Conservation (phyloP, 1,284 basidiomycete genomes). For the Leucocoprinus gongylophorus region DNA sequence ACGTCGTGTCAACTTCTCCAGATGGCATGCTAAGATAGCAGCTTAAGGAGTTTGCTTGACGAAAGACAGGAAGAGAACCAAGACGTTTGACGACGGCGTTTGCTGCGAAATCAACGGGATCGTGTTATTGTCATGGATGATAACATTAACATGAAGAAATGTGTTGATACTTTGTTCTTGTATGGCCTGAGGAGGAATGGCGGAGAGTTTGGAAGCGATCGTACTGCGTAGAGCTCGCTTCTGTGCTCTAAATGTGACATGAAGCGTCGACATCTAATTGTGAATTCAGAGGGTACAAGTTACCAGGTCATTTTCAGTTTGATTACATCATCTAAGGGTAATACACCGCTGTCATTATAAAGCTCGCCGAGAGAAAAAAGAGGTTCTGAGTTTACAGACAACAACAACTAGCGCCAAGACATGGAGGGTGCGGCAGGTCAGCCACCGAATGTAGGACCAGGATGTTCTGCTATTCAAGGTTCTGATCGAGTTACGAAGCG, state of each 20-base stretch:
- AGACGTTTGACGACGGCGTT: constrained; percentile 43
- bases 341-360: no score
- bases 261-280: constrained; percentile 13
- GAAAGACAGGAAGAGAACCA: constrained; percentile 45
- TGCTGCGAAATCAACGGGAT: constrained; percentile 36
- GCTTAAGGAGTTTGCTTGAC: constrained; percentile 44
- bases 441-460: no score
- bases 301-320: no score
- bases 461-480: no score
- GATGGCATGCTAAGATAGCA: constrained; percentile 76
- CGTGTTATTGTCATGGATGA: constrained; percentile 1
- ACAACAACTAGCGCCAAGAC: no score
- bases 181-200: constrained; percentile 37
- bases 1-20: constrained; percentile 57
- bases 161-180: constrained; percentile 49
- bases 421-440: no score
- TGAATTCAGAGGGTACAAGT: no score
- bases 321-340: no score
- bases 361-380: no score
- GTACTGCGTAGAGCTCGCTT: constrained; percentile 50
- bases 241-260: constrained; percentile 30
- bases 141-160: constrained; percentile 7
- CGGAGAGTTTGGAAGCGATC: constrained; percentile 38
- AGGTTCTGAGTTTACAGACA: no score
- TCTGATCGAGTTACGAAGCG: no score